Evolutionary conservation across 768 basidiomycete species (phyloP).

Genomic region (Boletellus sp.): DNA sequence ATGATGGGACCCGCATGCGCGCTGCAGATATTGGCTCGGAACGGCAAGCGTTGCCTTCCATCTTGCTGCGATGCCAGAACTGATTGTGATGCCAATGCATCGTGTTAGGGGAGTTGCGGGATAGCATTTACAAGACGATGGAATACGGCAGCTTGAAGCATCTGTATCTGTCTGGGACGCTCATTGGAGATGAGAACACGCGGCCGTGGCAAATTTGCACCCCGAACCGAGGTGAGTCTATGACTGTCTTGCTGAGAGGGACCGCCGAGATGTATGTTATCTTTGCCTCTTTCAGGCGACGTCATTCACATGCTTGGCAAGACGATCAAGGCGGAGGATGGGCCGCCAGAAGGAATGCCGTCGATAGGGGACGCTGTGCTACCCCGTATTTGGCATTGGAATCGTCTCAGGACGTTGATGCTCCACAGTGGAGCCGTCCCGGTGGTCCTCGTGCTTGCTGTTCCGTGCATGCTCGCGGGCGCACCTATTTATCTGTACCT

Average conservation of each 20-base stretch:
- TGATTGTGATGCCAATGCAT: not conserved
- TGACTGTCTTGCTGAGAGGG: not conserved
- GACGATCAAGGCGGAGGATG: constrained; percentile 14
- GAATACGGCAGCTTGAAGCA: constrained; percentile 18
- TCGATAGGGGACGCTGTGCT: constrained; percentile 9
- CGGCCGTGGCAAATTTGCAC: constrained; percentile 13
- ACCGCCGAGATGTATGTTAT: not conserved
- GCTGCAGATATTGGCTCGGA: constrained; percentile 16
- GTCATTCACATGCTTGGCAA: constrained; percentile 17
- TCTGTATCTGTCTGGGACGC: constrained; percentile 12
- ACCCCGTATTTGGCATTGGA: constrained; percentile 17
- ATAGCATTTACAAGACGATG: not conserved
- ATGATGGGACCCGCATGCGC: constrained; percentile 27
- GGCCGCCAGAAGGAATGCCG: constrained; percentile 11
- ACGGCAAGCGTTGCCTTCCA: constrained; percentile 1
- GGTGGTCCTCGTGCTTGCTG: too few species aligned
- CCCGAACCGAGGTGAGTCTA: constrained; percentile 13
- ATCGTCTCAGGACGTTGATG: constrained; percentile 5
- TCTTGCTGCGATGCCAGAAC: not conserved
- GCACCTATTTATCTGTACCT: too few species aligned
- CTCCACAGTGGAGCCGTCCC: not conserved
- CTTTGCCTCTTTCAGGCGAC: constrained; percentile 6
- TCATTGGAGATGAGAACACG: constrained; percentile 15
- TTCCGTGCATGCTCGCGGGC: too few species aligned
- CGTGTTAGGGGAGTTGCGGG: constrained; percentile 10